Base-by-base conservation (phyloP, 2,329 filamentous ascomycete species). In the Fusarium tuaranense region DNA sequence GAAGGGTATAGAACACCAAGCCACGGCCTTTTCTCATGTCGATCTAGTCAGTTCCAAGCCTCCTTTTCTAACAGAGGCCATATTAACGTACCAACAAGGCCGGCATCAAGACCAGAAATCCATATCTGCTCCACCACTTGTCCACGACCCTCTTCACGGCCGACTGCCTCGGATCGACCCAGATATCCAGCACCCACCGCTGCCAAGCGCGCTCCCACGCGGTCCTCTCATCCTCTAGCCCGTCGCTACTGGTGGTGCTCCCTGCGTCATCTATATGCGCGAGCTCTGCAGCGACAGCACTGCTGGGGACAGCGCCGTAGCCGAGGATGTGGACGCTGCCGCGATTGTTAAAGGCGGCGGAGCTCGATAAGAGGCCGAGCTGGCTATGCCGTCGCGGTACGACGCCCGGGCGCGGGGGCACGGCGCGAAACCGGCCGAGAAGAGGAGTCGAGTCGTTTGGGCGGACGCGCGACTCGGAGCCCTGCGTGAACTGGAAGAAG, bases 401-500 rank as follows among this genome's bases (percentile, higher is more conserved):
- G 48, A 76, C 65, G 14, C 80, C 80, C 59, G 79, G 81, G 27
- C 83, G 83, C 30, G 85, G 83, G 9, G 89, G 89, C 20, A 92
- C 89, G 69, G 91, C 91, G 71, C 91, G 89, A 82, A 91, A 93
- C 44, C 91, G 89, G 71, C 91, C 91, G 3, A 92, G 87, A 10
- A 92, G 83, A 27, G 91, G 90, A 20, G 90, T 89, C 48, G 89
- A 84, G 78, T 92, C 88, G 76, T 84, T 85, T 68, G 86, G 86
- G 61, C 86, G 86, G 70, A 85, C 83, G 77, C 85, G 87, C 72
- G 89, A 87, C 83, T 92, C 91, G 78, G 84, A 87, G 81, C 91
- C 91, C 79, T 91, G 90, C 72, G 91, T 91, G 83, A 93, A 93
- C 80, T 88, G 86, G 83, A 93, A 92, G 86, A 92, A 91, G 78